Conservation (phyloP, 495 filamentous ascomycete species). For the Cercophora sp. region DNA sequence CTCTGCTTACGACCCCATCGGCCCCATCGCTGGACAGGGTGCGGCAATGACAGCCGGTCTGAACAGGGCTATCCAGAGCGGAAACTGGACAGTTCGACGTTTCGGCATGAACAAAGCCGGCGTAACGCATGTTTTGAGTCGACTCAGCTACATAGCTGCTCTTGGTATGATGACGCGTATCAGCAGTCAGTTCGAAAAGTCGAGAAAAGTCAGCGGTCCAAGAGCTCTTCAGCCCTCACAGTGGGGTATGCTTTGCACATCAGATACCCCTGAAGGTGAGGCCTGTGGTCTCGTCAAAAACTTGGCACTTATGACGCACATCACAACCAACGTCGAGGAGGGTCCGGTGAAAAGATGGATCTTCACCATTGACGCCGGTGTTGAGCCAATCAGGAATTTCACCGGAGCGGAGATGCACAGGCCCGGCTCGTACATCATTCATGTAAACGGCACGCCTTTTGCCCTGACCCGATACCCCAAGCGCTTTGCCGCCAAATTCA, state of each 20-base stretch:
- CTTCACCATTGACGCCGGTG: slow-evolving; percentile 65
- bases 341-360: slow-evolving; percentile 77
- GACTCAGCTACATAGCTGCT: slow-evolving; percentile 92
- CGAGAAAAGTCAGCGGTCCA: slow-evolving; percentile 89
- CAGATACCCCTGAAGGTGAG: slow-evolving; percentile 97
- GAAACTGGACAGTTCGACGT: slow-evolving; percentile 95
- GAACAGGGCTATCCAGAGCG: slow-evolving; percentile 90
- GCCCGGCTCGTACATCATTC: slow-evolving; percentile 80
- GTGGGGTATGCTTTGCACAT: slow-evolving; percentile 94
- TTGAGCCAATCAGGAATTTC: slow-evolving; percentile 54
- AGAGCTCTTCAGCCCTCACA: slow-evolving; percentile 94
- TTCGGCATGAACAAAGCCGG: slow-evolving; percentile 98
- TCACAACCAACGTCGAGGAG: slow-evolving; percentile 92
- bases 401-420: slow-evolving; percentile 80
- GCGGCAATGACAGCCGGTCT: slow-evolving; percentile 84
- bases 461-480: slow-evolving; percentile 80
- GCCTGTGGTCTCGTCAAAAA: slow-evolving; percentile 98
- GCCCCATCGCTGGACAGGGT: slow-evolving; percentile 70
- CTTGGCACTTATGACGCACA: slow-evolving; percentile 97
- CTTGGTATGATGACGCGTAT: slow-evolving; percentile 99
- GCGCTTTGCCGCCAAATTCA: slow-evolving; percentile 76
- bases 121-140: slow-evolving; percentile 92
- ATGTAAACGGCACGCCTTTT: slow-evolving; percentile 90
- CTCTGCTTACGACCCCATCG: slow-evolving; percentile 77
- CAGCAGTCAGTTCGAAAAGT: slow-evolving; percentile 97